Conservation (phyloP, 2,329 filamentous ascomycete species). For the Trichoderma sp. region DNA sequence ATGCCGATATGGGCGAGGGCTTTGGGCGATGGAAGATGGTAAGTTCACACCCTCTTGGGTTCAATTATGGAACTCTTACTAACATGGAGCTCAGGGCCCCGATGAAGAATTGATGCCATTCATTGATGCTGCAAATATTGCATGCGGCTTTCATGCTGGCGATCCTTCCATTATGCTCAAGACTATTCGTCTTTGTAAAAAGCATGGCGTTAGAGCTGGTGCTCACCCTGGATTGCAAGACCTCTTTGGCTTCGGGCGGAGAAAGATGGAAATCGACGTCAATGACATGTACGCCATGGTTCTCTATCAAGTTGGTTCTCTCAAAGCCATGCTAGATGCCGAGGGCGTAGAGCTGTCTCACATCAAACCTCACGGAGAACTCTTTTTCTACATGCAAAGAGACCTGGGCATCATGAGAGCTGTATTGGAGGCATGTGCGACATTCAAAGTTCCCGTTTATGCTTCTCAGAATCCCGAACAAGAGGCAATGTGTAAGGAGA, state of each 20-base stretch:
- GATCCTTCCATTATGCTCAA: not conserved
- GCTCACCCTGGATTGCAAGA: not conserved
- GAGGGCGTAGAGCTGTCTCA: not conserved
- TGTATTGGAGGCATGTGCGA: not conserved
- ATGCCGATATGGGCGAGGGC: not conserved
- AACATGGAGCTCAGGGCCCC: not conserved
- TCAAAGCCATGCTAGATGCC: not conserved
- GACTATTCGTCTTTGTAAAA: not conserved
- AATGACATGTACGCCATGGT: not conserved
- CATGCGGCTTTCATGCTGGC: not conserved
- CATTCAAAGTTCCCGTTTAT: not conserved
- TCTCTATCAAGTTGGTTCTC: not conserved
- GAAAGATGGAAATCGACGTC: not conserved
- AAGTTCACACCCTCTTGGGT: not conserved
- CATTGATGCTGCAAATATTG: not conserved
- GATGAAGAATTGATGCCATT: not conserved
- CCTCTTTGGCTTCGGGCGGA: not conserved
- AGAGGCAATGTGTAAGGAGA: not conserved
- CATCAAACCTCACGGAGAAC: not conserved
- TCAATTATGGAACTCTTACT: not conserved
- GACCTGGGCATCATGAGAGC: not conserved
- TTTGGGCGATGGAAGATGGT: not conserved
- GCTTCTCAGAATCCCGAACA: not conserved
- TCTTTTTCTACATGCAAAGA: not conserved
- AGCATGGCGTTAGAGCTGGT: not conserved